A percentile compares a stretch with the other conserved stretches of the same genome.
phyloP scores from a whole-genome alignment of 768 basidiomycete species.

The Tubosaeta sp. region DNA sequence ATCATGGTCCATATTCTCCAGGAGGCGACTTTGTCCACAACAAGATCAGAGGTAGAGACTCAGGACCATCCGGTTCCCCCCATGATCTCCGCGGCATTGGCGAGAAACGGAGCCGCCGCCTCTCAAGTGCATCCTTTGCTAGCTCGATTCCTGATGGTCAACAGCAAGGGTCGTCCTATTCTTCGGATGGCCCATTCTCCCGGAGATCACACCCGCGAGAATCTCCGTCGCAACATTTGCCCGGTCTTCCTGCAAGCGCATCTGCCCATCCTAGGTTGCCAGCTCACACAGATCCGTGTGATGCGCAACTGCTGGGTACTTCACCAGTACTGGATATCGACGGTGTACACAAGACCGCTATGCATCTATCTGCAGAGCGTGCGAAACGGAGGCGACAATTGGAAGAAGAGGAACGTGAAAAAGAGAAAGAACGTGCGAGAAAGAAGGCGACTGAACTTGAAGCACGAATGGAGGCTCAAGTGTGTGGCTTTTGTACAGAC shows the following conservation, averaged over 20 bases:
- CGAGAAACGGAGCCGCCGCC: slow-evolving; percentile 21
- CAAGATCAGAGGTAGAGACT: slow-evolving; percentile 17
- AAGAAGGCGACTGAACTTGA: slow-evolving; percentile 77
- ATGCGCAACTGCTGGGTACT: slow-evolving; percentile 22
- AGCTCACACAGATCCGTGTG: slow-evolving; percentile 39
- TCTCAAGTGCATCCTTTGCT: slow-evolving; percentile 20
- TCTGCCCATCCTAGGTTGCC: slow-evolving; percentile 33
- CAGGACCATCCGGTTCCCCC: slow-evolving; percentile 7
- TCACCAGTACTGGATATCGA: slow-evolving; percentile 47
- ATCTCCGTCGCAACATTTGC: slow-evolving; percentile 34
- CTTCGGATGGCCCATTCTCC: slow-evolving; percentile 17
- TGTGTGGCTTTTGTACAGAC: slow-evolving; percentile 6
- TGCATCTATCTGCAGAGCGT: slow-evolving; percentile 83
- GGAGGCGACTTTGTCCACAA: slow-evolving; percentile 18
- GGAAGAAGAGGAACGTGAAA: slow-evolving; percentile 81
- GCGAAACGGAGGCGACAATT: slow-evolving; percentile 75
- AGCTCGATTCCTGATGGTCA: slow-evolving; percentile 21
- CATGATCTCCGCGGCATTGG: slow-evolving; percentile 15
- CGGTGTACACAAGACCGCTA: slow-evolving; percentile 64
- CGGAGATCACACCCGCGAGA: slow-evolving; percentile 43
- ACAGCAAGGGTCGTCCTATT: slow-evolving; percentile 17
- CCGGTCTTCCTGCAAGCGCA: slow-evolving; percentile 18
- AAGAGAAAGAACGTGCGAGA: slow-evolving; percentile 73
- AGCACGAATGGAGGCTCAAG: slow-evolving; percentile 44
- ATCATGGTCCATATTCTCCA: slow-evolving; percentile 6